A percentile compares a stretch with the other conserved stretches of the same genome.
These are phyloP conservation scores for Sclerotinia minor DNA, from an alignment of 2,329 filamentous ascomycete genomes.

Conservation along the genomic window DNA sequence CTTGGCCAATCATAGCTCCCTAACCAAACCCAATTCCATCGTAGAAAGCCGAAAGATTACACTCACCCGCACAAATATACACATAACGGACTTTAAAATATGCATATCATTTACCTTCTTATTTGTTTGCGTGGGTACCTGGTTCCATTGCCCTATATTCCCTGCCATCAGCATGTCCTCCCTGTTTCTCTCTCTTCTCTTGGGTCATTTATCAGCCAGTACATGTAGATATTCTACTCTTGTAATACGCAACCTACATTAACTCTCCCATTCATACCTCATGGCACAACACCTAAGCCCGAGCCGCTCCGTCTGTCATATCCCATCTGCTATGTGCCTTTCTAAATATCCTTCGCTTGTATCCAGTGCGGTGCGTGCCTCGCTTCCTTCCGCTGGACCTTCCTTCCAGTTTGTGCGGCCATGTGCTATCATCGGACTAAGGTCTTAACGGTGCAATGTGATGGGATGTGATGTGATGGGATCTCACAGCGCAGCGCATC, in stretches of 20 bases:
- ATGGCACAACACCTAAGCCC: slow-evolving; percentile 7
- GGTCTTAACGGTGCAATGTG: slow-evolving; percentile 24
- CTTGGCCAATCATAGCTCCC: slow-evolving; percentile 10
- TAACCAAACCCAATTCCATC: slow-evolving; percentile 4
- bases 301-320: slow-evolving; percentile 12
- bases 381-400: slow-evolving; percentile 6
- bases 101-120: slow-evolving; percentile 6
- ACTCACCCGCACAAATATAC: not conserved
- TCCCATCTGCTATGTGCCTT: slow-evolving; percentile 12
- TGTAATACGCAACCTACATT: not conserved
- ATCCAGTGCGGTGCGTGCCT: not conserved
- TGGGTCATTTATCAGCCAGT: slow-evolving; percentile 17
- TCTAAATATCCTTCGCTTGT: slow-evolving; percentile 14
- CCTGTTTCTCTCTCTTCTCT: slow-evolving; percentile 16
- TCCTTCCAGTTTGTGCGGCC: slow-evolving; percentile 15
- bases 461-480: not conserved
- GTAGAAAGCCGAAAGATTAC: slow-evolving; percentile 23
- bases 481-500: slow-evolving; percentile 12
- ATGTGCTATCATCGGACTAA: slow-evolving; percentile 11
- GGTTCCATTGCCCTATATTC: slow-evolving; percentile 21
- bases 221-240: not conserved
- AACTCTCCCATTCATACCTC: not conserved
- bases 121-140: slow-evolving; percentile 17
- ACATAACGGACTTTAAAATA: slow-evolving; percentile 10
- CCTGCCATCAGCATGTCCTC: slow-evolving; percentile 19